A percentile compares a stretch with the other conserved stretches of the same genome.
Conservation (phyloP, 352 stramenopile species). For the Pythium grandisporangium region DNA sequence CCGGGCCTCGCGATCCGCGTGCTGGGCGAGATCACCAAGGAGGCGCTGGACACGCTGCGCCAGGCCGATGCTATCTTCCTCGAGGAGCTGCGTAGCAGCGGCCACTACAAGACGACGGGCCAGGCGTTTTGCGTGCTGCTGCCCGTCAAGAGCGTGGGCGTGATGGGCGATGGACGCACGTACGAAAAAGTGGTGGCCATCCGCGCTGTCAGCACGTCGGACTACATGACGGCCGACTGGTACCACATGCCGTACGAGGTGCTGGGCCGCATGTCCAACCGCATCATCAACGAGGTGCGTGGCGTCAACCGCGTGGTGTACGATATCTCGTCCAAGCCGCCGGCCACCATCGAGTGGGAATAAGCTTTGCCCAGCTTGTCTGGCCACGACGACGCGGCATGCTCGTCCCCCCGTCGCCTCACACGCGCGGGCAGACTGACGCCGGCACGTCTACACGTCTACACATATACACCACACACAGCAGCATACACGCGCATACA, state of each 20-base stretch:
- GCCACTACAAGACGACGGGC: constrained; percentile 98
- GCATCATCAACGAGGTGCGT: constrained; percentile 98
- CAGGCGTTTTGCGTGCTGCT: constrained; percentile 98
- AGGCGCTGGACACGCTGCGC: constrained; percentile 94
- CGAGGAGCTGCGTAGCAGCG: constrained; percentile 92
- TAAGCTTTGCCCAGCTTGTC: too few relatives aligned
- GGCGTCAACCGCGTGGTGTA: constrained; percentile 99
- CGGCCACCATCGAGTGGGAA: constrained; percentile 99
- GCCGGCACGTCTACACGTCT: too few relatives aligned
- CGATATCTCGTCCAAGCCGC: constrained; percentile 99
- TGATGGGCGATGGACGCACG: constrained; percentile 97
- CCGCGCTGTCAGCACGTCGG: constrained; percentile 96
- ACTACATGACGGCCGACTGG: constrained; percentile 99
- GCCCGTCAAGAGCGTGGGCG: constrained; percentile 95
- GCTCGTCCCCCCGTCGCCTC: too few relatives aligned
- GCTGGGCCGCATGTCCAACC: constrained; percentile 94
- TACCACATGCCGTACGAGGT: constrained; percentile 99
- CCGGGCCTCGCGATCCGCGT: constrained; percentile 98
- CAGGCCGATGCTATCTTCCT: constrained; percentile 98
- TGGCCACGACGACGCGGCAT: too few relatives aligned
- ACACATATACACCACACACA: too few relatives aligned
- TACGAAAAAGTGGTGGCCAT: constrained; percentile 96
- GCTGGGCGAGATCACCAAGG: constrained; percentile 93
- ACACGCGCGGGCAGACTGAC: too few relatives aligned
- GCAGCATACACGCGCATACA: too few relatives aligned